phyloP scores from a whole-genome alignment of 768 basidiomycete genomes.

The Leccinum obscurum region DNA sequence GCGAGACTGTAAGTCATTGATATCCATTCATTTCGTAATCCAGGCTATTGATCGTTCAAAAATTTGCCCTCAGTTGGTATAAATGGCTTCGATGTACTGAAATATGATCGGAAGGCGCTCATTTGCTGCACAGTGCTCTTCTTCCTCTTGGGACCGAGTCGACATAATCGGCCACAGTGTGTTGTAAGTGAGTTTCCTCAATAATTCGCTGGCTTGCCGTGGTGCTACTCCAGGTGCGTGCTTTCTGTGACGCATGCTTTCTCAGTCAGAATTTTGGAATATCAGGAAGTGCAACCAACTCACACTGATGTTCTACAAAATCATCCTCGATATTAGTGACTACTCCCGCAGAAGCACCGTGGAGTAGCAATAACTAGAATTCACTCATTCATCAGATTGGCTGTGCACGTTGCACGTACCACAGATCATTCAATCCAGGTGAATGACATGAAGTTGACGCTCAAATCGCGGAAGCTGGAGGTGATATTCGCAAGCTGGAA shows the following conservation, averaged over 20 bases:
- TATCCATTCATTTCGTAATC: too few relatives aligned
- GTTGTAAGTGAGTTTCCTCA: not conserved
- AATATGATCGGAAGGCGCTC: not conserved
- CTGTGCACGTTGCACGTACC: not conserved
- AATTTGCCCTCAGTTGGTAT: not conserved
- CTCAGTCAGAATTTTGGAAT: not conserved
- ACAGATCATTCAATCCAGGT: not conserved
- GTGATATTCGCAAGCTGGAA: not conserved
- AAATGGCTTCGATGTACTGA: not conserved
- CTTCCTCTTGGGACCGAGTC: not conserved
- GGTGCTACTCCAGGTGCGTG: not conserved
- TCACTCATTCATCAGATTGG: not conserved
- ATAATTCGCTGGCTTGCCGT: not conserved
- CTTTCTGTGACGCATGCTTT: not conserved
- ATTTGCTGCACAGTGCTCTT: not conserved
- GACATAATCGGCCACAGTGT: not conserved
- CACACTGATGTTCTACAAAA: not conserved
- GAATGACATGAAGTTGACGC: not conserved
- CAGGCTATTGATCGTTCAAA: not conserved
- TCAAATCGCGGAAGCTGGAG: not conserved
- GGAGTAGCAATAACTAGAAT: not conserved
- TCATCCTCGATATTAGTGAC: slow-evolving; percentile 1
- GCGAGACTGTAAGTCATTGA: not conserved
- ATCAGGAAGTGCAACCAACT: not conserved
- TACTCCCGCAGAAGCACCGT: not conserved